Conservation (phyloP, 352 stramenopile genomes). For the Pythium utonaiense region DNA sequence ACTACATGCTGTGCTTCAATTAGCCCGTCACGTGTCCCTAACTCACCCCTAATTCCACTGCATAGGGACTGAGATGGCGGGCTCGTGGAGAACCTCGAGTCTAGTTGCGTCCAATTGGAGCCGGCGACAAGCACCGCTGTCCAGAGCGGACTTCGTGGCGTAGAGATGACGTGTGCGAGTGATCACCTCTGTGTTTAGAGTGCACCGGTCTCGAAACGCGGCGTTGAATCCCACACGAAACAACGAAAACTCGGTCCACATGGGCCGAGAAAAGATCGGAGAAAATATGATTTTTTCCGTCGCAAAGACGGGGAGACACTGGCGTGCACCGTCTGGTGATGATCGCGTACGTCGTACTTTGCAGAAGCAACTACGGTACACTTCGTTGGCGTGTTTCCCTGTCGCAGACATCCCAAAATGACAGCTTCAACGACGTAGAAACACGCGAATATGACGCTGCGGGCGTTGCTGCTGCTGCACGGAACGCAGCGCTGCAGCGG, state of each 20-base stretch:
- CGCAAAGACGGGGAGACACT: background rate
- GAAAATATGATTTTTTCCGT: slow-evolving; percentile 1
- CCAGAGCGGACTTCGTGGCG: background rate
- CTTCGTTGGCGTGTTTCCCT: background rate
- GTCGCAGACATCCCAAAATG: background rate
- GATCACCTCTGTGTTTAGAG: background rate
- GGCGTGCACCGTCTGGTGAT: background rate
- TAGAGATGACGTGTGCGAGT: background rate
- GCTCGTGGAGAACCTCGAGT: no score
- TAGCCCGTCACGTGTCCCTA: background rate
- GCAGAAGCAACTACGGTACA: background rate
- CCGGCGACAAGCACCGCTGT: background rate
- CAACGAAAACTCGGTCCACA: background rate
- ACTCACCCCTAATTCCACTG: background rate
- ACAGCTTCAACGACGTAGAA: slow-evolving; percentile 9
- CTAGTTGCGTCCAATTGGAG: slow-evolving; percentile 10
- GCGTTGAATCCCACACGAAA: no score
- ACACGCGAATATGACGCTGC: background rate
- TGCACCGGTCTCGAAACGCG: background rate
- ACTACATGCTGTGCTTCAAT: background rate
- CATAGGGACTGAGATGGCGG: slow-evolving; percentile 1
- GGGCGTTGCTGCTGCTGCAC: background rate
- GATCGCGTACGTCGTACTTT: background rate
- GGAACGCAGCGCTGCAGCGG: background rate
- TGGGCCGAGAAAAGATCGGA: background rate